Conservation (phyloP, 257 asterid species). For the Anisodus acutangulus region DNA sequence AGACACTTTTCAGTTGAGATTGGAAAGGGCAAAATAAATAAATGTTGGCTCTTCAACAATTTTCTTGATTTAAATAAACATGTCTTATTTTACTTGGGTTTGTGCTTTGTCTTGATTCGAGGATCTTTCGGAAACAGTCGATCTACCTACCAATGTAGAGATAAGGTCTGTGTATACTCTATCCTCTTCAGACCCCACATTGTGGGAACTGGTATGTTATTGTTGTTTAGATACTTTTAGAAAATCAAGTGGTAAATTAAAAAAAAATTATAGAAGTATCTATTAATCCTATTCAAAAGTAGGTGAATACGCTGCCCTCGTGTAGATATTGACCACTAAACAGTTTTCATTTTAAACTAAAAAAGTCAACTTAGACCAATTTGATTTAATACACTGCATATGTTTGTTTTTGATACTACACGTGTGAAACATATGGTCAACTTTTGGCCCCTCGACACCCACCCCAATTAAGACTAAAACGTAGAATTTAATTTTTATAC, state of each 20-base stretch:
- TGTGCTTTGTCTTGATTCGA: too few relatives aligned
- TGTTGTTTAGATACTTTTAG: background rate
- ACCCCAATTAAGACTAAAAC: background rate
- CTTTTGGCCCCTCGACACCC: background rate
- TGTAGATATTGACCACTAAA: background rate
- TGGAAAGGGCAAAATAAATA: background rate
- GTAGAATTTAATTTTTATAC: background rate
- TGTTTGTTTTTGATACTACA: background rate
- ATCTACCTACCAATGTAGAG: background rate
- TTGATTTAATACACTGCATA: background rate
- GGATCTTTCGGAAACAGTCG: too few relatives aligned
- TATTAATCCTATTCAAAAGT: constrained; percentile 17
- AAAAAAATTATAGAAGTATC: background rate
- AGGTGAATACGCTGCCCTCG: background rate
- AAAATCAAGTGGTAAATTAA: background rate
- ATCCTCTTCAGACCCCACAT: too few relatives aligned
- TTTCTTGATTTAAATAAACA: too few relatives aligned
- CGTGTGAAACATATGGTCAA: background rate
- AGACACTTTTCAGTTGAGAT: background rate
- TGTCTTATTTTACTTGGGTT: too few relatives aligned
- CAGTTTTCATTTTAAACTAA: background rate
- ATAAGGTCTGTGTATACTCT: too few relatives aligned
- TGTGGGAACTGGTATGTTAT: too few relatives aligned
- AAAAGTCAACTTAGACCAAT: background rate
- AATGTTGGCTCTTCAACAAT: background rate